phyloP scores from a whole-genome alignment of 306 rosid species.

The Potentilla sterilis region DNA sequence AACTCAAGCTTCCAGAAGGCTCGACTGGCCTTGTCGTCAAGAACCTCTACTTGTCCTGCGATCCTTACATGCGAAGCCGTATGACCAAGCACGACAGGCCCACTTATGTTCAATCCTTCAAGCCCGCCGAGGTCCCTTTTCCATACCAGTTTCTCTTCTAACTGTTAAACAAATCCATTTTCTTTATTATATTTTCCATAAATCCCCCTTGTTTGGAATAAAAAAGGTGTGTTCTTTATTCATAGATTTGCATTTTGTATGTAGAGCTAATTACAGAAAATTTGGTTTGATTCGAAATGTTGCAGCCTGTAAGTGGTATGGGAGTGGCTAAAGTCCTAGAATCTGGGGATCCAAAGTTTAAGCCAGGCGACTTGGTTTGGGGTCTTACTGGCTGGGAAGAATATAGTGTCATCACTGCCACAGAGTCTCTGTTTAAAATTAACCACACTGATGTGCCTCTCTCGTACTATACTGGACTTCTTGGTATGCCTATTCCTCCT shows the following conservation, averaged over 20 bases:
- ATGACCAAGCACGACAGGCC: constrained; percentile 18
- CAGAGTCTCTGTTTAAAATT: constrained; percentile 41
- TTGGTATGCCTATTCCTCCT: constrained; percentile 36
- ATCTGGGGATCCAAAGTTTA: constrained; percentile 48
- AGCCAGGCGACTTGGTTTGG: constrained; percentile 59
- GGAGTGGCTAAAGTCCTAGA: constrained; percentile 59
- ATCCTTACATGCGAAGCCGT: constrained; percentile 33
- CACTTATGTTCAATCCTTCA: not conserved
- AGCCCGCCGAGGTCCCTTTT: not conserved
- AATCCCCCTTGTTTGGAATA: not conserved
- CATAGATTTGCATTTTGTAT: not conserved
- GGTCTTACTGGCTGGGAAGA: constrained; percentile 68
- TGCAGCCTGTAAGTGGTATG: constrained; percentile 41
- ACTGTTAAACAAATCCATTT: not conserved
- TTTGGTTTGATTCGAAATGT: constrained; percentile 4
- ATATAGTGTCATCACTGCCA: constrained; percentile 37
- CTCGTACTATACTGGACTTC: constrained; percentile 61
- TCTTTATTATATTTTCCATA: not conserved
- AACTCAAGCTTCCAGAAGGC: not conserved
- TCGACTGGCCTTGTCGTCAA: constrained; percentile 8
- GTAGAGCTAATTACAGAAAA: not conserved
- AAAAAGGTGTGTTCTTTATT: too few relatives aligned
- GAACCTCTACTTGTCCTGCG: constrained; percentile 41
- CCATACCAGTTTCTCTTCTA: too few relatives aligned
- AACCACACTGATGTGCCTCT: constrained; percentile 59